phyloP scores from a whole-genome alignment of 148 eudicot genomes.

The Chenopodium quinoa region DNA sequence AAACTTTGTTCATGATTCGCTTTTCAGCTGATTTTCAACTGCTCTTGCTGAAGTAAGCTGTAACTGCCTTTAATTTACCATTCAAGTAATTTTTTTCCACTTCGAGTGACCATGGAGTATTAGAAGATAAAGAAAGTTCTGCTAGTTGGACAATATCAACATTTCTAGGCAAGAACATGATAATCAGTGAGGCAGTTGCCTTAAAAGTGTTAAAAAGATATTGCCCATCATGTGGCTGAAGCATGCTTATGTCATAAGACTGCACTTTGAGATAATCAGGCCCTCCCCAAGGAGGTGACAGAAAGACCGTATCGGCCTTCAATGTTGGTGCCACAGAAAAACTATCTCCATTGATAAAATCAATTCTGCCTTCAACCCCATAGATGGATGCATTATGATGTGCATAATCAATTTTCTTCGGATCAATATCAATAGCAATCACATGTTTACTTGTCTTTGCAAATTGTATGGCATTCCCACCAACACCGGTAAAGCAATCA shows the following conservation, averaged over 20 bases:
- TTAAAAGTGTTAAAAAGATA: slow-evolving; percentile 58
- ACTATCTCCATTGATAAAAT: slow-evolving; percentile 73
- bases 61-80: slow-evolving; percentile 76
- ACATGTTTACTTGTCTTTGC: slow-evolving; percentile 68
- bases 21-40: neutral
- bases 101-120: slow-evolving; percentile 85
- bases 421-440: slow-evolving; percentile 84
- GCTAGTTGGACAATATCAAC: slow-evolving; percentile 75
- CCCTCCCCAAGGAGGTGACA: slow-evolving; percentile 99
- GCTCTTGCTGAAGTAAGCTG: slow-evolving; percentile 68
- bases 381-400: slow-evolving; percentile 78
- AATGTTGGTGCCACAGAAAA: slow-evolving; percentile 54
- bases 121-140: slow-evolving; percentile 60
- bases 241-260: slow-evolving; percentile 67
- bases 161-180: slow-evolving; percentile 94
- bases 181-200: slow-evolving; percentile 52
- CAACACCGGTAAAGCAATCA: slow-evolving; percentile 86
- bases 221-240: slow-evolving; percentile 75
- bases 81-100: slow-evolving; percentile 90
- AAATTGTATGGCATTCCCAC: slow-evolving; percentile 95
- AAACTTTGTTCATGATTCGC: neutral
- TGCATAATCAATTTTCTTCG: slow-evolving; percentile 79
- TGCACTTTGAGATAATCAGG: slow-evolving; percentile 64
- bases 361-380: slow-evolving; percentile 70
- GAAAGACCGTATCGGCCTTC: slow-evolving; percentile 69